Percentiles rank a stretch among this genome's conserved stretches.
Evolutionary conservation across 257 asterid species (phyloP).

Genomic region (Solanum commersonii): DNA sequence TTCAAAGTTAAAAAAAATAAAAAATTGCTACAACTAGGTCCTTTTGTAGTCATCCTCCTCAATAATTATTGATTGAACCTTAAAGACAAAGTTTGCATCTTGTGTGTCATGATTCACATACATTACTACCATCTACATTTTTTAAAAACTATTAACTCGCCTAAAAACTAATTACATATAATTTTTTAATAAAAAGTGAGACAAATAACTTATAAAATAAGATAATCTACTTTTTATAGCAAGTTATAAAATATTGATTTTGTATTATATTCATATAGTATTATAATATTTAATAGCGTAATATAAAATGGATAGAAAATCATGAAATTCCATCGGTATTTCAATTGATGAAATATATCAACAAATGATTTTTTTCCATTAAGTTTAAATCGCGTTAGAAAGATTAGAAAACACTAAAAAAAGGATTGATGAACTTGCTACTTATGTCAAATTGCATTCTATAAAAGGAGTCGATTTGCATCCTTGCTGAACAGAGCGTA

Average conservation of each 20-base stretch:
- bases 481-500: neutral
- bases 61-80: neutral
- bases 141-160: neutral
- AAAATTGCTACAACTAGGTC: neutral
- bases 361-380: neutral
- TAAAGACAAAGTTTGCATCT: neutral
- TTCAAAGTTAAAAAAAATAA: neutral
- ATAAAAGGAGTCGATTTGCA: neutral
- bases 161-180: neutral
- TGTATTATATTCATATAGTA: neutral
- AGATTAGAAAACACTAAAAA: fast-evolving
- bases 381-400: neutral
- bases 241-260: neutral
- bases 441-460: no score
- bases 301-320: neutral
- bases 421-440: neutral
- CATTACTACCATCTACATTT: neutral
- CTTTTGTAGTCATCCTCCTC: neutral
- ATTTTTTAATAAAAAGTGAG: neutral
- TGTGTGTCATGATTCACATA: neutral
- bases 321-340: neutral
- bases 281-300: no score
- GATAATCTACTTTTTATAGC: neutral
- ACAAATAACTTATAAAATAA: neutral
- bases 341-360: neutral